phyloP scores from a whole-genome alignment of 2,329 filamentous ascomycete genomes.

The Arthrobotrys musiformis region DNA sequence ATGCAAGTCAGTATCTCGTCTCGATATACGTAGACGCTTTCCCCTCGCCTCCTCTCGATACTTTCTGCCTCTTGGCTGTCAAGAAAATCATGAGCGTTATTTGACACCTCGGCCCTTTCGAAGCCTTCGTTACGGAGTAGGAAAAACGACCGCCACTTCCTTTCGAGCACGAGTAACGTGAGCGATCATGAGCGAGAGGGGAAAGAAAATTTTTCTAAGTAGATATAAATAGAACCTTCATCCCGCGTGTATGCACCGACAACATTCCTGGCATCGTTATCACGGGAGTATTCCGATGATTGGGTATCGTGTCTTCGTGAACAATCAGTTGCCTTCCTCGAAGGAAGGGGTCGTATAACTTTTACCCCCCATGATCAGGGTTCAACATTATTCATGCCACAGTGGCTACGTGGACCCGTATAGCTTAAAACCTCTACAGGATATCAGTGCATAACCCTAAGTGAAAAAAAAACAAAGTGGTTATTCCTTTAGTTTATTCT shows the following conservation, averaged over 20 bases:
- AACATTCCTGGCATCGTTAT: slow-evolving; percentile 19
- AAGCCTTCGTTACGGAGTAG: slow-evolving; percentile 1
- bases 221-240: slow-evolving; percentile 14
- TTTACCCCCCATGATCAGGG: not conserved
- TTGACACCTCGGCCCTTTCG: slow-evolving; percentile 7
- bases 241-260: slow-evolving; percentile 18
- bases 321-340: not conserved
- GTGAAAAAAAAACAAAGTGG: not conserved
- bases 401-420: slow-evolving; percentile 7
- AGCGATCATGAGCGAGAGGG: not conserved
- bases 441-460: not conserved
- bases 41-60: slow-evolving; percentile 16
- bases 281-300: slow-evolving; percentile 17
- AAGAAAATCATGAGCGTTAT: slow-evolving; percentile 24
- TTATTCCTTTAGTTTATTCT: slow-evolving; percentile 12
- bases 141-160: not conserved
- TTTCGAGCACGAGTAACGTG: not conserved
- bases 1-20: slow-evolving; percentile 33
- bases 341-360: slow-evolving; percentile 2
- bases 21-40: slow-evolving; percentile 22
- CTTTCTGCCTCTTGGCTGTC: slow-evolving; percentile 6
- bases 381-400: slow-evolving; percentile 9
- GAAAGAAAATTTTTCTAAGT: not conserved
- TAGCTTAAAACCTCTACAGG: not conserved
- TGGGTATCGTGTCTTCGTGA: slow-evolving; percentile 6